phyloP scores from a whole-genome alignment of 192 early-diverging fungal genomes.

The Phycomyces blakesleeanus region DNA sequence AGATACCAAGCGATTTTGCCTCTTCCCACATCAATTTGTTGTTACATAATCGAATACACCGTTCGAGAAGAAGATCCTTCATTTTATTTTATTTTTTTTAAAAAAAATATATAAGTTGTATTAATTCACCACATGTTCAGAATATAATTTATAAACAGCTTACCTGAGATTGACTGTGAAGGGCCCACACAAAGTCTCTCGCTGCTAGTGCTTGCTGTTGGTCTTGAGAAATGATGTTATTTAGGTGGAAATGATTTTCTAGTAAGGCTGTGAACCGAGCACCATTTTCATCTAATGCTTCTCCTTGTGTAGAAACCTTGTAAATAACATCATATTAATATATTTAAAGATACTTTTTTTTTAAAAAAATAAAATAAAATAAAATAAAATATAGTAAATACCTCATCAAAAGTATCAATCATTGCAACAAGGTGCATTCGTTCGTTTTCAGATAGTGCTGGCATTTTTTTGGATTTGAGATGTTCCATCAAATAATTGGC shows the following conservation, averaged over 20 bases:
- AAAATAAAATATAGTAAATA: conserved; percentile 21
- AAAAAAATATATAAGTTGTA: no score
- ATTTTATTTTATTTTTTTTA: no score
- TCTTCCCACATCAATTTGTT: conserved; percentile 75
- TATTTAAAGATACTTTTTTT: no score
- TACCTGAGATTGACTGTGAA: conserved; percentile 89
- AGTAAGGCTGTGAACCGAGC: conserved; percentile 73
- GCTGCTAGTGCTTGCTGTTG: conserved; percentile 49
- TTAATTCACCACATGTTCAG: background rate
- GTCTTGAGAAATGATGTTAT: conserved; percentile 46
- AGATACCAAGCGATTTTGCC: conserved; percentile 78
- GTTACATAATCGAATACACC: conserved; percentile 45
- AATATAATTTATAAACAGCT: background rate
- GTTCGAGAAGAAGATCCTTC: conserved; percentile 67
- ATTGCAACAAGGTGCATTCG: conserved; percentile 74
- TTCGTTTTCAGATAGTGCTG: conserved; percentile 62
- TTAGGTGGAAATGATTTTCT: conserved; percentile 63
- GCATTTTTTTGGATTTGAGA: conserved; percentile 51
- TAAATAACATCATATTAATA: conserved; percentile 20
- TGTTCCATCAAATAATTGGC: conserved; percentile 40
- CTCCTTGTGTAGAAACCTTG: conserved; percentile 68
- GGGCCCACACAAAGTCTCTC: conserved; percentile 81
- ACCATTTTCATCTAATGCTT: conserved; percentile 83
- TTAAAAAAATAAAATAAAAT: no score
- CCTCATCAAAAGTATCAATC: conserved; percentile 68